phyloP scores from a whole-genome alignment of 441 rosid genomes.

The Gossypium davidsonii region DNA sequence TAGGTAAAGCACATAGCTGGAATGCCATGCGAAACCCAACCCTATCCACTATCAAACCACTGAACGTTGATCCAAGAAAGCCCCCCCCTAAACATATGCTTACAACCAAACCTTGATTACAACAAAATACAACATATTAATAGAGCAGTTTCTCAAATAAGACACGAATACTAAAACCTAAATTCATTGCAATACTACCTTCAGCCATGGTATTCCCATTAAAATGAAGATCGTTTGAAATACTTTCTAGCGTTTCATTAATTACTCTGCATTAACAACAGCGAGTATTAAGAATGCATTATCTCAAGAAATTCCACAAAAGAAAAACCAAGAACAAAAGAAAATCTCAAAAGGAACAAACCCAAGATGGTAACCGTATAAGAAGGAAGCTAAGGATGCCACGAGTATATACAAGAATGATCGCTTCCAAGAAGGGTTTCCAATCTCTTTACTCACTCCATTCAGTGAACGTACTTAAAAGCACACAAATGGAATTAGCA shows the following conservation, averaged over 20 bases:
- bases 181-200: slow-evolving; percentile 31
- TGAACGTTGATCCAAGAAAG: slow-evolving; percentile 74
- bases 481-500: slow-evolving; percentile 9
- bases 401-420: slow-evolving; percentile 59
- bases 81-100: slow-evolving; percentile 96
- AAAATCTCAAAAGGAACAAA: slow-evolving; percentile 20
- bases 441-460: slow-evolving; percentile 58
- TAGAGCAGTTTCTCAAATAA: slow-evolving; percentile 14
- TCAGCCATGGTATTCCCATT: slow-evolving; percentile 60
- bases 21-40: slow-evolving; percentile 85
- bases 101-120: slow-evolving; percentile 83
- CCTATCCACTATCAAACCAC: slow-evolving; percentile 88
- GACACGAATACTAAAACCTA: not conserved
- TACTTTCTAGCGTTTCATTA: slow-evolving; percentile 69
- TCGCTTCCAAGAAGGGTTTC: slow-evolving; percentile 61
- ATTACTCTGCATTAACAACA: slow-evolving; percentile 48
- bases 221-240: slow-evolving; percentile 61
- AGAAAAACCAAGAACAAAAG: not conserved
- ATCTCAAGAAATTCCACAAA: not conserved
- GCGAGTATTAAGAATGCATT: slow-evolving; percentile 1
- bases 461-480: slow-evolving; percentile 38
- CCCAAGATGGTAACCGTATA: slow-evolving; percentile 78
- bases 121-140: slow-evolving; percentile 16
- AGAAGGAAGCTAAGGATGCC: slow-evolving; percentile 52
- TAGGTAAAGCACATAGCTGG: slow-evolving; percentile 84